Evolutionary conservation across 495 filamentous ascomycete genomes (phyloP), one percentile per base, ranked within the genome.

Genomic region (Chaetomium fimeti): DNA sequence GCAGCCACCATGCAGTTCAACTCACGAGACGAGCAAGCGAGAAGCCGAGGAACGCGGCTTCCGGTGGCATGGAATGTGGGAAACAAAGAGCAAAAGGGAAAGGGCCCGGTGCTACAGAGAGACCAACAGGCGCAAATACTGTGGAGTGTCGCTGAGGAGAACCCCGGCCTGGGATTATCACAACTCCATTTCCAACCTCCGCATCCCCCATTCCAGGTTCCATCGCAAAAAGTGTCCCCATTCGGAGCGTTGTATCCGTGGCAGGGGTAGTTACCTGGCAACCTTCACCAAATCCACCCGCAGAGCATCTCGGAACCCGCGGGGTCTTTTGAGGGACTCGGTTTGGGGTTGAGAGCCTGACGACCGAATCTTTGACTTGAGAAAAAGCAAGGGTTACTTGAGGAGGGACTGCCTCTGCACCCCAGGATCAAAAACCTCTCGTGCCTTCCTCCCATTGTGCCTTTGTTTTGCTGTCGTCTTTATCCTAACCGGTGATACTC

Each of bases 321-420:
- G 57, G 57, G 57, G 57, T 59, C 42, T 45, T 45, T 59, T 57
- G 22, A 42, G 29, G 36, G 5, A 20, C 5, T 36, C 15, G 4
- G n/a, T 38, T 12, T 28, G 55, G 38, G 24, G 20, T 57, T 47
- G 18, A 42, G 57, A 18, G 22, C 12, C n/a, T 11, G 32, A 11
- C 32, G 12, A 36, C 32, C 32, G 32, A 36, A 57, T 32, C 22
- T 22, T 42, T 27, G 1, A 42, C 18, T 9, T n/a, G 11, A 32
- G 12, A 28, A n/a, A 18, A 42, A 12, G 20, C n/a, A 38, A 5
- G n/a, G 20, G n/a, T 38, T 42, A 15, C n/a, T n/a, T 57, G 29
- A 32, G 25, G 49, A 52, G 49, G 25, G 16, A 43, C 40, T 15
- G 40, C 32, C 32, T 36, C 32, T 36, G 12, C 40, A 43, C 15